Evolutionary conservation across 257 asterid species (phyloP), one percentile per base, ranked within the genome.

Genomic region (Solanum lycopersicoides): DNA sequence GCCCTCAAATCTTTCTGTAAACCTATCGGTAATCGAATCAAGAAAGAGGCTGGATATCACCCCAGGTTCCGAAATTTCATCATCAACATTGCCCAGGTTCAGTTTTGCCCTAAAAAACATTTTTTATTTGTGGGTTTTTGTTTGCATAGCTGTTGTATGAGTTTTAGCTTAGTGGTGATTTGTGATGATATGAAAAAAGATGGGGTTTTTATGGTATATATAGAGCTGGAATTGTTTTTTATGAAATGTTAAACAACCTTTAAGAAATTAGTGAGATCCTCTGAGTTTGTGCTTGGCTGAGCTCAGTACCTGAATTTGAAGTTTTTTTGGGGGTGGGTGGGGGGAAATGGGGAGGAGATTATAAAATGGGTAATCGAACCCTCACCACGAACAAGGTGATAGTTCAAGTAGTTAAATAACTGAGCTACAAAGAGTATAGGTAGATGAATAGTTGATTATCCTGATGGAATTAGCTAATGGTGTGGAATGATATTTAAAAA

Each of bases 21-120:
- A 90, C 99, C 98, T 84, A 91, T 96, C 28, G 98, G 94, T 16
- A 94, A 92, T 80, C 94, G 98, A 84, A 92, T 96, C 87, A 96
- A 96, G 94, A 93, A 91, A 87, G 90, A 95, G 87, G 99, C 98
- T 39, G 94, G 94, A 35, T 60, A 89, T 4, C 94, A 95, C 86
- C 98, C 99, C 13, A 90, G 89, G 86, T 96, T 96, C 90, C 88
- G 98, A 37, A 91, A 89, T 84, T 87, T 93, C 75, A 96, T 96
- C 90, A 92, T 95, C 90, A 93, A 89, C 91, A 28, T 96, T 87
- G 99, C 99, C 74, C 99, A 96, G 99, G 99, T 91, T 32, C 56
- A 14, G 1, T 82, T 69, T 69, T 15, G 3, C n/a, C 77, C 77
- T 32, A 37, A 15, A 71, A 71, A 32, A 15, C 77, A 15, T 30